Conservation (phyloP, 2,329 filamentous ascomycete genomes). For the Aspergillus japonicus region DNA sequence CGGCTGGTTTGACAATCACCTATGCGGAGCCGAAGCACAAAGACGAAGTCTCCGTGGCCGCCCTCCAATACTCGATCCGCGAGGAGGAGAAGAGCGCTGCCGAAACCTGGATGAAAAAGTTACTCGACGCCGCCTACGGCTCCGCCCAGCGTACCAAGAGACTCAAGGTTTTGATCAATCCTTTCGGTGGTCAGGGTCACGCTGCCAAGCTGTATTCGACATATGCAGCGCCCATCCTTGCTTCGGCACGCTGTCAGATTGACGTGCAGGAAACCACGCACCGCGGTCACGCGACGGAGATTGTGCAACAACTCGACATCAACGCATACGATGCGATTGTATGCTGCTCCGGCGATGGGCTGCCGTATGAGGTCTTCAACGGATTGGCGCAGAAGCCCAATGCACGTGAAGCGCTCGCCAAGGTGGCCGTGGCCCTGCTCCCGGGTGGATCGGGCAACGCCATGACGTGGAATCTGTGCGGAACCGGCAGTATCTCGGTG, state of each 20-base stretch:
- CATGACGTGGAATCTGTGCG: slow-evolving; percentile 85
- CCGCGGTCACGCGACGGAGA: slow-evolving; percentile 73
- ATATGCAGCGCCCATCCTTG: slow-evolving; percentile 77
- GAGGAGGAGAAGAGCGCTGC: slow-evolving; percentile 52
- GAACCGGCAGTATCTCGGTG: slow-evolving; percentile 70
- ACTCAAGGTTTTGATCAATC: slow-evolving; percentile 87
- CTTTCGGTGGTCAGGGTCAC: slow-evolving; percentile 78
- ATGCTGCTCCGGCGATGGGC: slow-evolving; percentile 87
- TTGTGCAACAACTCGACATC: slow-evolving; percentile 73
- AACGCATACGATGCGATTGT: slow-evolving; percentile 80
- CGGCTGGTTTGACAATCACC: slow-evolving; percentile 64
- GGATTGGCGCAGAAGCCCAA: slow-evolving; percentile 76
- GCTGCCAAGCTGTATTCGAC: slow-evolving; percentile 71
- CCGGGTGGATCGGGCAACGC: slow-evolving; percentile 94
- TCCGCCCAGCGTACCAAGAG: slow-evolving; percentile 67
- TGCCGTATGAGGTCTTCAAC: slow-evolving; percentile 93
- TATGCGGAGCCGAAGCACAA: slow-evolving; percentile 66
- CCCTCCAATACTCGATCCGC: slow-evolving; percentile 61
- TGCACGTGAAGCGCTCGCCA: slow-evolving; percentile 69
- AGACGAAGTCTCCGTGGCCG: slow-evolving; percentile 59
- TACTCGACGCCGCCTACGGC: slow-evolving; percentile 71
- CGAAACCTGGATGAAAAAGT: slow-evolving; percentile 60
- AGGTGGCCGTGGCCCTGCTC: slow-evolving; percentile 79
- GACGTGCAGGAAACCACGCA: slow-evolving; percentile 71
- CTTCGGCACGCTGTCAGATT: slow-evolving; percentile 73